These are phyloP conservation scores for Colletotrichum sp. DNA, from an alignment of 2,329 filamentous ascomycete species.

Conservation along the genomic window DNA sequence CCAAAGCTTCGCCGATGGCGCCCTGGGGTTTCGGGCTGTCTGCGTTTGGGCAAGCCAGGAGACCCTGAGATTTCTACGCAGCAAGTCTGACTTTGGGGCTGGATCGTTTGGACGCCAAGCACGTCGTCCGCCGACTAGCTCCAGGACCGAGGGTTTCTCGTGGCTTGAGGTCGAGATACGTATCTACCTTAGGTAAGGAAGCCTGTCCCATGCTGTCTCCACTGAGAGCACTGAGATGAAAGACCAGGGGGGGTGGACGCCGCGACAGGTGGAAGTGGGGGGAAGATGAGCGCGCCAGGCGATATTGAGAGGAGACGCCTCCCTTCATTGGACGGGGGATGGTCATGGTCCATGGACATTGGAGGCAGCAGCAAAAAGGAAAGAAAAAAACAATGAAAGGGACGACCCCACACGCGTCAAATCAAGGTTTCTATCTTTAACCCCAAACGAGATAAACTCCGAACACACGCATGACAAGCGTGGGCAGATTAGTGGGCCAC, in stretches of 20 bases:
- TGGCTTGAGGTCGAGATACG: neutral
- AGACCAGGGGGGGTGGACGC: neutral
- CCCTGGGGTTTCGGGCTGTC: neutral
- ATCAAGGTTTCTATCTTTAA: slow-evolving; percentile 21
- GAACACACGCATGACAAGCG: slow-evolving; percentile 18
- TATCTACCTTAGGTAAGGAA: neutral
- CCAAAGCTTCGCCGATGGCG: slow-evolving; percentile 5
- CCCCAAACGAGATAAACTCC: slow-evolving; percentile 20
- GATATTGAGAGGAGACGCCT: neutral
- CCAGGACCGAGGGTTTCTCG: neutral
- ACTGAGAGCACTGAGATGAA: neutral
- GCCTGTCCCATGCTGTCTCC: neutral
- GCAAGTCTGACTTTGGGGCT: neutral
- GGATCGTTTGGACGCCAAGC: neutral
- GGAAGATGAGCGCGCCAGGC: neutral
- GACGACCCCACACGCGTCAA: slow-evolving; percentile 7
- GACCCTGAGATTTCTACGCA: neutral
- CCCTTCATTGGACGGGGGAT: neutral
- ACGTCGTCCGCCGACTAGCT: neutral
- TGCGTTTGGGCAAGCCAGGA: neutral
- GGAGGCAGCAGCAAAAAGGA: neutral
- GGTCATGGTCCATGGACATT: neutral
- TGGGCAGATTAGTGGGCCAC: neutral
- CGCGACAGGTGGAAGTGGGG: neutral
- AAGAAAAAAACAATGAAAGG: neutral